Conservation (phyloP, 768 basidiomycete species). For the Arthromyces matolae region DNA sequence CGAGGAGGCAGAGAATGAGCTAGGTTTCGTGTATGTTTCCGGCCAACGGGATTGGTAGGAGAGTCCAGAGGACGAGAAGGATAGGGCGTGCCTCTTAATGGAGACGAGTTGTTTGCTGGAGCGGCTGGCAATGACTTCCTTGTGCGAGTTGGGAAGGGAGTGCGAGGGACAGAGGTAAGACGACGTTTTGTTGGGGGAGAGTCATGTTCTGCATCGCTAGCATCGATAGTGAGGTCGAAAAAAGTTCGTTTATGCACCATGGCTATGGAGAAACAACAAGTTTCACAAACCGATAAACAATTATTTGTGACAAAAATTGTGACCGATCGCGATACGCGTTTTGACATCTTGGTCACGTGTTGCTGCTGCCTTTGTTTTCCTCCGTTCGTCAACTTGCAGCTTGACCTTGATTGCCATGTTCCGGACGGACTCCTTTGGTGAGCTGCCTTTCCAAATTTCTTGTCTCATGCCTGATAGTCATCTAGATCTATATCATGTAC, state of each 20-base stretch:
- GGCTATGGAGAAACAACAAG: neutral
- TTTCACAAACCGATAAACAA: conserved; percentile 8
- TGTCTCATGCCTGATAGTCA: no score
- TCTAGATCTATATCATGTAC: no score
- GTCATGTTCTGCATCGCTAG: neutral
- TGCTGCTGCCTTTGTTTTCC: neutral
- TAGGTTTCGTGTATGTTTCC: conserved; percentile 42
- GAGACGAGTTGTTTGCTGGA: conserved; percentile 13
- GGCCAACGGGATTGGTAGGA: conserved; percentile 67
- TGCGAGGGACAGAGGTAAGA: conserved; percentile 19
- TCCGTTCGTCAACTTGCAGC: no score
- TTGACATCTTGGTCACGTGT: neutral
- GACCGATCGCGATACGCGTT: conserved; percentile 18
- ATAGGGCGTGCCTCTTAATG: conserved; percentile 37
- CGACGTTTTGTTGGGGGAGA: conserved; percentile 18
- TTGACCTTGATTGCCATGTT: no score
- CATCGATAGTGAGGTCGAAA: conserved; percentile 12
- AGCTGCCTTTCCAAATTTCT: neutral
- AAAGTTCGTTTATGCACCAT: conserved; percentile 18
- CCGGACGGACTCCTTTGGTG: neutral
- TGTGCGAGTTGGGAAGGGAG: conserved; percentile 21
- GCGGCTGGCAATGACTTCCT: conserved; percentile 22
- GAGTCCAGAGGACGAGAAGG: conserved; percentile 57
- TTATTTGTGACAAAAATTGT: conserved; percentile 12
- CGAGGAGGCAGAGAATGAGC: conserved; percentile 37